Percentiles rank a stretch among this genome's conserved stretches.
These are phyloP conservation scores for Fusarium palustre DNA, from an alignment of 2,329 filamentous ascomycete genomes.

Conservation along the genomic window DNA sequence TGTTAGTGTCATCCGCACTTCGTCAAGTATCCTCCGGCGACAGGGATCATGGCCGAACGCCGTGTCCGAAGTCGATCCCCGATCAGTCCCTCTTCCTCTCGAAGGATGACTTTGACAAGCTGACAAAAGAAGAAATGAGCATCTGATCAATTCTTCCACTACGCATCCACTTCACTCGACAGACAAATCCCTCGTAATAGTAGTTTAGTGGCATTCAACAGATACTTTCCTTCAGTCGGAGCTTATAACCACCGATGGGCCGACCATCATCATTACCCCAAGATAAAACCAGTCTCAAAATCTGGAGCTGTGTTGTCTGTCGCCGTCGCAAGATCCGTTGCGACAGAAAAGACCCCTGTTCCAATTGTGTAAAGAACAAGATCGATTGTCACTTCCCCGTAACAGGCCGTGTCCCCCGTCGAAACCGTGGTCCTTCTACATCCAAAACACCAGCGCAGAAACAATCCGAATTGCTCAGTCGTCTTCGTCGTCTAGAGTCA, in stretches of 20 bases:
- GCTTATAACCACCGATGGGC: constrained; percentile 36
- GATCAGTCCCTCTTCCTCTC: constrained; percentile 9
- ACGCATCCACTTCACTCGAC: background rate
- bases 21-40: constrained; percentile 10
- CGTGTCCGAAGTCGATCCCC: constrained; percentile 45
- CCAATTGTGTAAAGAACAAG: constrained; percentile 42
- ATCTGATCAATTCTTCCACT: background rate
- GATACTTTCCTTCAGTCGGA: constrained; percentile 2
- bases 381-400: constrained; percentile 51
- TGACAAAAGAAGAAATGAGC: background rate
- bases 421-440: constrained; percentile 33
- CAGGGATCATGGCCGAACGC: constrained; percentile 46
- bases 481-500: constrained; percentile 47
- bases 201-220: background rate
- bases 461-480: constrained; percentile 48
- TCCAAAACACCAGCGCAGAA: constrained; percentile 44
- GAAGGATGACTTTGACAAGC: background rate
- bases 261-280: constrained; percentile 22
- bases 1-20: constrained; percentile 23
- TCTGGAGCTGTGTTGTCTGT: constrained; percentile 51
- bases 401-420: constrained; percentile 48
- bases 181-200: background rate
- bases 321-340: constrained; percentile 50
- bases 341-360: constrained; percentile 49
- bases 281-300: constrained; percentile 36